Percentiles rank a stretch among this genome's conserved stretches.
These are phyloP conservation scores for Coleophoma crateriformis DNA, from an alignment of 2,329 filamentous ascomycete species.

Conservation along the genomic window DNA sequence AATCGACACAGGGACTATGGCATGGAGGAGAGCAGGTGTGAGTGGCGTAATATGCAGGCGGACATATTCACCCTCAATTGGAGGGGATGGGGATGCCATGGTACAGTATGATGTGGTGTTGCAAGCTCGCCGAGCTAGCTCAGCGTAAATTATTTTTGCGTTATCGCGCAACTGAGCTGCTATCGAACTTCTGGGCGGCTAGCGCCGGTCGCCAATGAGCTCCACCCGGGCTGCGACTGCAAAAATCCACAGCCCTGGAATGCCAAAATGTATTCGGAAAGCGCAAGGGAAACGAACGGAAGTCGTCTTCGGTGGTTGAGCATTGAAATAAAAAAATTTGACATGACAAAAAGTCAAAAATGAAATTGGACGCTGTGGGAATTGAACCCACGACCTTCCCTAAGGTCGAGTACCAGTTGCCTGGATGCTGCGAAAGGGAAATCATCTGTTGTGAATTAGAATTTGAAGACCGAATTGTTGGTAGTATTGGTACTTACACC, in stretches of 20 bases:
- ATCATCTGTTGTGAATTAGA: conserved; percentile 17
- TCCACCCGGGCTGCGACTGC: no score
- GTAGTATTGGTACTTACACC: no score
- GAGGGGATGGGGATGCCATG: not conserved
- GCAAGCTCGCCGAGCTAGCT: no score
- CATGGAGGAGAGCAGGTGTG: conserved; percentile 64
- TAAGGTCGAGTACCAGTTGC: conserved; percentile 11
- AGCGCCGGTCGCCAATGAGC: no score
- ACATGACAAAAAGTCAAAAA: conserved; percentile 4
- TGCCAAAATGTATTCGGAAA: no score
- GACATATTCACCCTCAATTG: conserved; percentile 24
- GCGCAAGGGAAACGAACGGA: no score
- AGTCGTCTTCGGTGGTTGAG: no score
- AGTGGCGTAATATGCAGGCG: conserved; percentile 88
- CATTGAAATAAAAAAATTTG: no score
- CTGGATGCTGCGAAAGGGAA: conserved; percentile 28
- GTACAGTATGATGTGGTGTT: not conserved
- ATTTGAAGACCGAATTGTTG: no score
- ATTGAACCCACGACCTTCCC: conserved; percentile 35
- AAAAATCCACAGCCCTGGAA: no score
- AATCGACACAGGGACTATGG: conserved; percentile 65
- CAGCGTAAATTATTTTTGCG: not conserved
- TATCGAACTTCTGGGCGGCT: not conserved
- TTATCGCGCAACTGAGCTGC: not conserved
- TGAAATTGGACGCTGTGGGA: conserved; percentile 28